Base-by-base conservation (phyloP, 2,329 filamentous ascomycete species). In the Phialophora chinensis region DNA sequence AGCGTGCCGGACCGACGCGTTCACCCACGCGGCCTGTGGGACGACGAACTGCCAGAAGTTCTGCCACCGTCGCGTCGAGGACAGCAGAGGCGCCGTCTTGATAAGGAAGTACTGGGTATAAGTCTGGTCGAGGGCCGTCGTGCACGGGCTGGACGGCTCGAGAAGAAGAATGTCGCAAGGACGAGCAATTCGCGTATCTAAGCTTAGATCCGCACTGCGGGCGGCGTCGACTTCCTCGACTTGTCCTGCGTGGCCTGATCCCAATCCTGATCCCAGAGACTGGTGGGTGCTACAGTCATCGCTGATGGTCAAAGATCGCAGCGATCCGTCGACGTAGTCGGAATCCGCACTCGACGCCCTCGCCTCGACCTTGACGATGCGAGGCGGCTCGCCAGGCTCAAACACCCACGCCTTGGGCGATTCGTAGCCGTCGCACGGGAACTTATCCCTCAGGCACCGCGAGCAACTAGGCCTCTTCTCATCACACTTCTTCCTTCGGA, bases 1-100 rank as follows among this genome's bases (percentile, higher is more conserved):
- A n/a, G 60, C 68, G 56, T 70, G 66, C 17, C 63, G 66, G 47
- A 70, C 52, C n/a, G 62, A 57, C n/a, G 53, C 61, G 38, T 62
- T 64, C 7, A 44, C 38, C 63, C 66, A 70, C 17, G 66, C 66
- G 11, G 55, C 60, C 59, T 64, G 68, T 6, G 68, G 68, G 7
- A 70, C 60, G 17, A 63, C 42, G 35, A 11, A 47, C 25, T 54
- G 56, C 68, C 68, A 70, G 57, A 70, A 63, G 47, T 58, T 25
- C 8, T 42, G 60, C 65, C 65, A 66, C 27, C 33, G 29, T 49
- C 53, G 55, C 10, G 65, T 66, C 17, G 65, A 60, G 20, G 65
- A 63, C 4, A 66, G 54, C 29, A 66, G 60, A 20, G 65, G 65
- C 20, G 55, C 65, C 10, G 63, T 61, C 29, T 60, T 44, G 11